These are phyloP conservation scores for Vitis rupestris DNA, from an alignment of 164 flowering plant species.

Conservation along the genomic window DNA sequence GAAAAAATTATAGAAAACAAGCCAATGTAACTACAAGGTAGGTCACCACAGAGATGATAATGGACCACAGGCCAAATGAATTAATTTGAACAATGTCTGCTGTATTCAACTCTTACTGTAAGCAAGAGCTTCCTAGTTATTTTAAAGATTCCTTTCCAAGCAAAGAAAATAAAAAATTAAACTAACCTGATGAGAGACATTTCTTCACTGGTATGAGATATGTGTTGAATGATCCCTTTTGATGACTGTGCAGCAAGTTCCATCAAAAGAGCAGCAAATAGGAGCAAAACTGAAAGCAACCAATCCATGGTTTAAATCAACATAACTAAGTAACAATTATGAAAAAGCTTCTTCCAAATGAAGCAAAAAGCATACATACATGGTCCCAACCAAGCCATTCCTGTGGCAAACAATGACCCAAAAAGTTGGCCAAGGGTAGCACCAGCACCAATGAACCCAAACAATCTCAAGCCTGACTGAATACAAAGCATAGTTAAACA, in stretches of 20 bases:
- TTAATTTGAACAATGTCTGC: background rate
- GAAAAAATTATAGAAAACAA: background rate
- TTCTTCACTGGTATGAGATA: constrained; percentile 53
- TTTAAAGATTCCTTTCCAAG: background rate
- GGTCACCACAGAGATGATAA: background rate
- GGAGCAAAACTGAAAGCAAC: constrained; percentile 60
- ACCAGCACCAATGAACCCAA: constrained; percentile 99
- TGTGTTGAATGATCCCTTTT: constrained; percentile 65
- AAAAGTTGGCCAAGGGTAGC: constrained; percentile 96
- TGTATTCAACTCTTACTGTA: no score
- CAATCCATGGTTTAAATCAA: constrained; percentile 7
- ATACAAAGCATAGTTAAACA: constrained; percentile 31
- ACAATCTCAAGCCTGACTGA: constrained; percentile 99
- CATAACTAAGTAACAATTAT: background rate
- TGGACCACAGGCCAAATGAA: background rate
- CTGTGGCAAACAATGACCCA: constrained; percentile 93
- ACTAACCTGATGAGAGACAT: constrained; percentile 56
- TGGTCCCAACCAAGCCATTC: constrained; percentile 91
- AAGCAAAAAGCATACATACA: constrained; percentile 44
- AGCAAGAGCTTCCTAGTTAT: no score
- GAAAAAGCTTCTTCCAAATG: constrained; percentile 3
- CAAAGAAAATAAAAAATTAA: background rate
- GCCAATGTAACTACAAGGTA: background rate
- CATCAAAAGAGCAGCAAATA: constrained; percentile 85
- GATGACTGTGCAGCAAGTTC: constrained; percentile 91